A percentile compares a stretch with the other conserved stretches of the same genome.
Evolutionary conservation across 768 basidiomycete genomes (phyloP).

Genomic region (Phanerodontia chrysosporium): DNA sequence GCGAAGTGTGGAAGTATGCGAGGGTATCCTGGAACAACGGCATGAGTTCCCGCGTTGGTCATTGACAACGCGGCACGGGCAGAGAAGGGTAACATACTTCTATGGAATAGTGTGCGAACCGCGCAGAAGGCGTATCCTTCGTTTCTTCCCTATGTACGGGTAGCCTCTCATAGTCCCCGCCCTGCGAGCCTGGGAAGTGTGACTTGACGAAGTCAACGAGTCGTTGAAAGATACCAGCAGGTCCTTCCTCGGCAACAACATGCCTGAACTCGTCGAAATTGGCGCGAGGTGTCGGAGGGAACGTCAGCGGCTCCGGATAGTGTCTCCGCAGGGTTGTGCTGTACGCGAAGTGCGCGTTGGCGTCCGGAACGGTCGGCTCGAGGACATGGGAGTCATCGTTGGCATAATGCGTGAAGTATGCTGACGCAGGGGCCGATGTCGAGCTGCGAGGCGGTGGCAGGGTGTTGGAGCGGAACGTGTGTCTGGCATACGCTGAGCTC

Average conservation of each 20-base stretch:
- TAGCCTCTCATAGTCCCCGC: slow-evolving; percentile 22
- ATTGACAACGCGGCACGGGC: slow-evolving; percentile 7
- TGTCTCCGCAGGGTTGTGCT: slow-evolving; percentile 78
- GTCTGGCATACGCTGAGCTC: slow-evolving; percentile 15
- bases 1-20: slow-evolving; percentile 62
- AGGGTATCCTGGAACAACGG: slow-evolving; percentile 60
- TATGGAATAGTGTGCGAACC: slow-evolving; percentile 61
- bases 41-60: neutral
- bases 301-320: slow-evolving; percentile 41
- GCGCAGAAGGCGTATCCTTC: slow-evolving; percentile 56
- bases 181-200: slow-evolving; percentile 13
- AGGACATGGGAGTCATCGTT: slow-evolving; percentile 45
- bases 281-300: slow-evolving; percentile 31
- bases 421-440: slow-evolving; percentile 73
- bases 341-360: slow-evolving; percentile 75
- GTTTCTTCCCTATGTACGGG: slow-evolving; percentile 28
- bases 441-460: slow-evolving; percentile 18
- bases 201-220: slow-evolving; percentile 22
- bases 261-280: slow-evolving; percentile 28
- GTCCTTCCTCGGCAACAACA: slow-evolving; percentile 24
- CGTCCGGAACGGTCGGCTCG: slow-evolving; percentile 52
- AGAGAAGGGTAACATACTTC: slow-evolving; percentile 44
- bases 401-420: slow-evolving; percentile 66
- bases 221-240: slow-evolving; percentile 43
- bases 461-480: slow-evolving; percentile 10